Base-by-base conservation (phyloP, 108 stramenopile genomes). In the Cyclostephanos invisitatus region DNA sequence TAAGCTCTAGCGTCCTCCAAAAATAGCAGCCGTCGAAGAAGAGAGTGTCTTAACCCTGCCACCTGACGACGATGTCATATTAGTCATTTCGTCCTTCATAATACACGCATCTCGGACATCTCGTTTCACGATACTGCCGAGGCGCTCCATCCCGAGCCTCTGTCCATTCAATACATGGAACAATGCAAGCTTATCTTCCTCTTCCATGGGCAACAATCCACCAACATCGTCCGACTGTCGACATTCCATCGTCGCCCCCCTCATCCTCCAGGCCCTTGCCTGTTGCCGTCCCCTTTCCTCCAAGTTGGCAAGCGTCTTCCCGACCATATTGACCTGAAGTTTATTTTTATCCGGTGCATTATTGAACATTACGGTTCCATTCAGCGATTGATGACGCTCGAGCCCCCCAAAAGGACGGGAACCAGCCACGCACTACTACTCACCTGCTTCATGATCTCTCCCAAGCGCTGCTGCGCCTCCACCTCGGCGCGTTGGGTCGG, bases 401-500 rank as follows among this genome's bases (percentile, higher is more conserved):
- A 2, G 44, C 0, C 40, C 14, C 0, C 40, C 14, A 46, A 46
- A 14, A 15, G 0, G 14, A 14, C 44, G 17, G 14, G 4, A 32
- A 32, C 32, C 32, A 32, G 32, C 32, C 2, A 4, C 32, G 32
- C 32, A n/a, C n/a, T 11, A 42, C 3, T 3, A 46, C 44, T 62
- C 29, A 75, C 73, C 53, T 64, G 32, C 20, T 54, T 58, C 51
- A 29, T 36, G 2, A 80, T 40, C 42, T 51, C 51, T 10, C 62
- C 62, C 55, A 90, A 49, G 5, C 73, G 62, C 28, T 82, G 66
- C 75, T 77, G 54, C 10, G 77, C 83, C 50, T 85, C 72, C 24
- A 81, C 29, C 68, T 94, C 92, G 25, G 87, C 89, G 10, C 49
- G 67, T 68, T 94, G 92, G 3, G 83, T 55, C 1, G 89, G 87